Conservation (phyloP, 1,284 basidiomycete genomes). For the Neolentinus lepideus region DNA sequence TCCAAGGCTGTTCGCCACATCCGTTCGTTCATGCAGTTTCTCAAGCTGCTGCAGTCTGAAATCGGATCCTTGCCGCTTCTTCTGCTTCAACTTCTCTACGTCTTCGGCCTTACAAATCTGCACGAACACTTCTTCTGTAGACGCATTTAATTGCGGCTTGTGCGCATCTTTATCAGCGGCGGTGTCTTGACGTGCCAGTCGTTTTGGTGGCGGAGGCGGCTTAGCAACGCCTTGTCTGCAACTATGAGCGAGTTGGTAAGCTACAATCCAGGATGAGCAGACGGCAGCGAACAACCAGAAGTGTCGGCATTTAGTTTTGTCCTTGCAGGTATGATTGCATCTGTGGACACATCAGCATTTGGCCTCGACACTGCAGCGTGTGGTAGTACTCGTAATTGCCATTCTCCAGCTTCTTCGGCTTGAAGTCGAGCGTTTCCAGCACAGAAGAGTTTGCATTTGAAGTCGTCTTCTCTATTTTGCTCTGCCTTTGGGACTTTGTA, state of each 20-base stretch:
- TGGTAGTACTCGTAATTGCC: constrained; percentile 46
- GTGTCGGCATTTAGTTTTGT: constrained; percentile 68
- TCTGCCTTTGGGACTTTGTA: no score
- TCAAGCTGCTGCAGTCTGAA: constrained; percentile 34
- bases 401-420: constrained; percentile 28
- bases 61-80: constrained; percentile 17
- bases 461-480: background rate
- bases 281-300: constrained; percentile 42
- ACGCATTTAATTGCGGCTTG: constrained; percentile 8
- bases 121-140: background rate
- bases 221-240: constrained; percentile 62
- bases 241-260: constrained; percentile 27
- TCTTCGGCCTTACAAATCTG: constrained; percentile 6
- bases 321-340: constrained; percentile 76
- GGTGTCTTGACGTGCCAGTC: constrained; percentile 16
- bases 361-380: background rate
- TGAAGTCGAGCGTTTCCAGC: constrained; percentile 26
- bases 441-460: constrained; percentile 17
- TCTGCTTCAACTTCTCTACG: constrained; percentile 11
- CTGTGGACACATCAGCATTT: constrained; percentile 26
- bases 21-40: constrained; percentile 34
- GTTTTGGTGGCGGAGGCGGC: constrained; percentile 38
- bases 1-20: constrained; percentile 32
- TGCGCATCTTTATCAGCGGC: constrained; percentile 11
- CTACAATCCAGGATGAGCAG: constrained; percentile 3